Evolutionary conservation across 768 basidiomycete species (phyloP).

Genomic region (Agaricus subrufescens): DNA sequence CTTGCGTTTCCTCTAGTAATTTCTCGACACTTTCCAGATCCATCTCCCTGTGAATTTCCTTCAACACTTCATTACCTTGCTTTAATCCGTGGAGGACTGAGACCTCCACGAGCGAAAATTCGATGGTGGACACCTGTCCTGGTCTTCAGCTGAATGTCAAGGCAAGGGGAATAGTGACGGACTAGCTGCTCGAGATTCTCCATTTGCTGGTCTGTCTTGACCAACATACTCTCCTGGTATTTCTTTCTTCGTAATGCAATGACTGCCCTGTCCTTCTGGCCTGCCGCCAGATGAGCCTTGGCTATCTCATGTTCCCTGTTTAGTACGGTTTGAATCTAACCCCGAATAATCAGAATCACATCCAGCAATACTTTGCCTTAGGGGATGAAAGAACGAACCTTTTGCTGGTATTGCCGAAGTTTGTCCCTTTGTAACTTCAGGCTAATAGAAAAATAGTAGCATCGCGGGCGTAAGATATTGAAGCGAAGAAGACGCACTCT

Average conservation of each 20-base stretch:
- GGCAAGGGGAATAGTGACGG: slow-evolving; percentile 16
- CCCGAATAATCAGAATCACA: neutral
- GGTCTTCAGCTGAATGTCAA: neutral
- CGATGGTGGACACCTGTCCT: slow-evolving; percentile 86
- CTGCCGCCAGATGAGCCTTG: slow-evolving; percentile 70
- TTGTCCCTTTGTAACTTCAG: slow-evolving; percentile 96
- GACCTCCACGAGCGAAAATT: slow-evolving; percentile 91
- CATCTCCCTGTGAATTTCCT: slow-evolving; percentile 93
- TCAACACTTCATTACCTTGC: slow-evolving; percentile 91
- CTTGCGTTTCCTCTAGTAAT: slow-evolving; percentile 86
- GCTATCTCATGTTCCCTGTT: slow-evolving; percentile 90
- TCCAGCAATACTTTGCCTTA: neutral
- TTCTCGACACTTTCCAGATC: slow-evolving; percentile 91
- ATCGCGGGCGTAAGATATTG: slow-evolving; percentile 5
- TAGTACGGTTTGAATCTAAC: slow-evolving; percentile 80
- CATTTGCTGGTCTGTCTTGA: slow-evolving; percentile 87
- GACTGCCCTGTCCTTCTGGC: slow-evolving; percentile 84
- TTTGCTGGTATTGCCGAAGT: slow-evolving; percentile 91
- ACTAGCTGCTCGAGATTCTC: slow-evolving; percentile 88
- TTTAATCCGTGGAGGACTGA: slow-evolving; percentile 90
- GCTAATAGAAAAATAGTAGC: slow-evolving; percentile 35
- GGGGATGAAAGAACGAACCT: slow-evolving; percentile 41
- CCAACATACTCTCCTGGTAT: slow-evolving; percentile 85
- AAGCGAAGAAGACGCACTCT: slow-evolving; percentile 57
- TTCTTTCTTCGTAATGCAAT: slow-evolving; percentile 87